Conservation (phyloP, 2,329 filamentous ascomycete species). For the Didymella pinodella region DNA sequence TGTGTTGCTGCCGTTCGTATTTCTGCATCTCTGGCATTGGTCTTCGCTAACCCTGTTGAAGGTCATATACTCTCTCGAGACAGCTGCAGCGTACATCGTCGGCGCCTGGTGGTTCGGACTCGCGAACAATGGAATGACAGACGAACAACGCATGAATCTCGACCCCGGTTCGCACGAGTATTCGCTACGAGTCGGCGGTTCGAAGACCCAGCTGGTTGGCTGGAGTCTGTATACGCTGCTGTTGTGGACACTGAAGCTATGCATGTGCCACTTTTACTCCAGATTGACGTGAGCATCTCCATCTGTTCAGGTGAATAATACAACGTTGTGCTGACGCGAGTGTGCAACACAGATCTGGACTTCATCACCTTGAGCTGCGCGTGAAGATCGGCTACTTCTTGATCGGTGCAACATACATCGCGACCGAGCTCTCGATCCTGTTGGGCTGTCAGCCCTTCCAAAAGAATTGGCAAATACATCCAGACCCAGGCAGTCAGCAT, state of each 20-base stretch:
- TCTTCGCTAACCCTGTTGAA: slow-evolving; percentile 32
- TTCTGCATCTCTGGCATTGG: not conserved
- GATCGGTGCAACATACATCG: slow-evolving; percentile 60
- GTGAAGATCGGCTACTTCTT: slow-evolving; percentile 61
- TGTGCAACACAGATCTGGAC: slow-evolving; percentile 11
- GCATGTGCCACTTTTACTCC: slow-evolving; percentile 65
- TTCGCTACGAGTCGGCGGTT: slow-evolving; percentile 60
- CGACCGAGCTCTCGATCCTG: slow-evolving; percentile 60
- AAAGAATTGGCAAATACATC: slow-evolving; percentile 67
- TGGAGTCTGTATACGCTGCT: slow-evolving; percentile 64
- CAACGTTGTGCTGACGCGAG: slow-evolving; percentile 12
- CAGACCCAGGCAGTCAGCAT: slow-evolving; percentile 63
- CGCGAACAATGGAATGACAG: slow-evolving; percentile 50
- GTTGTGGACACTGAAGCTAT: slow-evolving; percentile 63
- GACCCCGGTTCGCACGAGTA: slow-evolving; percentile 58
- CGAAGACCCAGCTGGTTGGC: slow-evolving; percentile 61
- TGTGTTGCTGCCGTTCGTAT: slow-evolving; percentile 60
- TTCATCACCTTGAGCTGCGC: slow-evolving; percentile 21
- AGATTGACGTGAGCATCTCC: slow-evolving; percentile 50
- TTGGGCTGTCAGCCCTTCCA: slow-evolving; percentile 62
- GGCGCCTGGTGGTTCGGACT: slow-evolving; percentile 60
- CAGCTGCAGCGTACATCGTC: slow-evolving; percentile 59
- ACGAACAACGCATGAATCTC: slow-evolving; percentile 56
- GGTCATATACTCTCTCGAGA: slow-evolving; percentile 62
- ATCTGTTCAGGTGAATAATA: not conserved